Percentiles rank a stretch among this genome's conserved stretches.
Conservation (phyloP, 129 eudicot species). For the Artemisia argyi region DNA sequence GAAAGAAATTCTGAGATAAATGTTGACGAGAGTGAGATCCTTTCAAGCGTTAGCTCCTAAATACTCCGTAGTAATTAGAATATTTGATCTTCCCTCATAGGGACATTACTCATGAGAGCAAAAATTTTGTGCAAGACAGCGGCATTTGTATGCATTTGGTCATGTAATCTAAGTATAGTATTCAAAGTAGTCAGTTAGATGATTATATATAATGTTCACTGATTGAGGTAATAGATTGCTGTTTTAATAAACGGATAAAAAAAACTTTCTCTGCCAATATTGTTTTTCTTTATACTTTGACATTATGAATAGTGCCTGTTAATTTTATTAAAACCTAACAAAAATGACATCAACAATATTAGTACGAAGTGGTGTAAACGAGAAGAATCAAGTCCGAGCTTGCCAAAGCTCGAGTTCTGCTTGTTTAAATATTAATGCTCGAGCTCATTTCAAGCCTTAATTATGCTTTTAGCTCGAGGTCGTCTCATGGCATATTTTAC, state of each 20-base stretch:
- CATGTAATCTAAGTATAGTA: slow-evolving; percentile 10
- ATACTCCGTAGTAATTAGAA: slow-evolving; percentile 16
- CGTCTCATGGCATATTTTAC: too few species aligned
- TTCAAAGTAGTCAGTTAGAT: slow-evolving; percentile 4
- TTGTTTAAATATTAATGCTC: too few species aligned
- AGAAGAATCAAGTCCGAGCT: too few species aligned
- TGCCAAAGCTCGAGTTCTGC: not conserved
- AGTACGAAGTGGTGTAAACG: too few species aligned
- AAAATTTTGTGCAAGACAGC: slow-evolving; percentile 20
- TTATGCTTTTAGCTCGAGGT: too few species aligned
- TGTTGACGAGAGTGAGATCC: slow-evolving; percentile 34
- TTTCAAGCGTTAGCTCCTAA: slow-evolving; percentile 36
- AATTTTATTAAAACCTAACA: too few species aligned
- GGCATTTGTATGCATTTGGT: slow-evolving; percentile 16
- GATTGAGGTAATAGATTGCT: not conserved
- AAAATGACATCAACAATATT: too few species aligned
- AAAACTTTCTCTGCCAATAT: too few species aligned
- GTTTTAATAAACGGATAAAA: not conserved
- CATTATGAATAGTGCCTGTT: too few species aligned
- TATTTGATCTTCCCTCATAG: not conserved
- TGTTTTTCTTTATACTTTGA: too few species aligned
- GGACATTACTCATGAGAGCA: not conserved
- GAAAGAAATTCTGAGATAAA: slow-evolving; percentile 31
- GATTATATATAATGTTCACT: slow-evolving; percentile 2
- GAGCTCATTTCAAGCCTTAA: too few species aligned